These are phyloP conservation scores for Metschnikowia peoriensis DNA, from an alignment of 805 yeast genomes.

Conservation along the genomic window DNA sequence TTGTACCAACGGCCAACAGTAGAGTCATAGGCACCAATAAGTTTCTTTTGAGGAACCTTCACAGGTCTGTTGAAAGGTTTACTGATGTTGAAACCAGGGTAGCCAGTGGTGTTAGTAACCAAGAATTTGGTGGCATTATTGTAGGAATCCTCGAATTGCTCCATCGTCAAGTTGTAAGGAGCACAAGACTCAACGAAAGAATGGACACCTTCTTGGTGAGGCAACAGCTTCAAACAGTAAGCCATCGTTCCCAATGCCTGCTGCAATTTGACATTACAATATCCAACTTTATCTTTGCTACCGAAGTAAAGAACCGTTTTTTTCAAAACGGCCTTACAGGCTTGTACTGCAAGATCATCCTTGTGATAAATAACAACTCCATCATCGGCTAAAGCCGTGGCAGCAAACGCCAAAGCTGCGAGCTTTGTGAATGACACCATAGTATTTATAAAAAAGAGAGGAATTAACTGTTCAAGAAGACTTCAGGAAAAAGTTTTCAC, in stretches of 20 bases:
- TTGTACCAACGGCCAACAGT: conserved; percentile 33
- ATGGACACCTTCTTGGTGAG: conserved; percentile 20
- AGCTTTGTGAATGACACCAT: conserved; percentile 17
- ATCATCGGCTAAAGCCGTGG: conserved; percentile 18
- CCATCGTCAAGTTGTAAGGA: conserved; percentile 25
- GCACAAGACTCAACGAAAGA: conserved; percentile 13
- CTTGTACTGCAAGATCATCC: conserved; percentile 25
- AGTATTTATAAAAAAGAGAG: not conserved
- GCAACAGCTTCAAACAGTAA: conserved; percentile 28
- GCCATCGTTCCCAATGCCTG: conserved; percentile 41
- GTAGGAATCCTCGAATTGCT: conserved; percentile 34
- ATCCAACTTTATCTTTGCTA: conserved; percentile 26
- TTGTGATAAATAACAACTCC: conserved; percentile 23
- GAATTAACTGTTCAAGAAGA: not conserved
- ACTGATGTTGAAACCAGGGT: conserved; percentile 29
- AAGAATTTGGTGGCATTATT: conserved; percentile 42
- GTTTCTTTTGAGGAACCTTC: conserved; percentile 18
- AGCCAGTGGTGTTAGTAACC: conserved; percentile 29
- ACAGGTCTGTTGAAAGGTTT: conserved; percentile 37
- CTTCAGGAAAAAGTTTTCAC: too few relatives aligned
- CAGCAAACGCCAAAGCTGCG: conserved; percentile 14
- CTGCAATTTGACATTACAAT: conserved; percentile 34
- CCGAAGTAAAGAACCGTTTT: conserved; percentile 28
- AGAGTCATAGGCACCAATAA: conserved; percentile 29
- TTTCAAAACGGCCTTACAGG: conserved; percentile 25